Evolutionary conservation across 2,329 filamentous ascomycete genomes (phyloP).

Genomic region (Malbranchea zuffiana): DNA sequence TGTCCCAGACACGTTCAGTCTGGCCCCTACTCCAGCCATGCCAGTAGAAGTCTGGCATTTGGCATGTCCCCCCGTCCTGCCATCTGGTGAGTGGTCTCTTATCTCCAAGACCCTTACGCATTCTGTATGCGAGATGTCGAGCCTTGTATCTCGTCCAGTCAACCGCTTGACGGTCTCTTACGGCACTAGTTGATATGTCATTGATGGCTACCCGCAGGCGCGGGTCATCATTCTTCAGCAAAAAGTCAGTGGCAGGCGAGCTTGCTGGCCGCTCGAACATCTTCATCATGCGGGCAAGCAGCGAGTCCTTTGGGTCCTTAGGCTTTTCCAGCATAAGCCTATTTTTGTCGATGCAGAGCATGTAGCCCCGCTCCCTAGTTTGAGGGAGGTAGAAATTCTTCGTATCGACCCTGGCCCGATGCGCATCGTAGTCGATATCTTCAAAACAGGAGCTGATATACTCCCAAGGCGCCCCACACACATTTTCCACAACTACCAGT

Average conservation of each 20-base stretch:
- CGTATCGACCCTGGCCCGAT: slow-evolving; percentile 47
- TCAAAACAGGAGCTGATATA: slow-evolving; percentile 38
- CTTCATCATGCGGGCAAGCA: slow-evolving; percentile 39
- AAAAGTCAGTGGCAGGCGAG: slow-evolving; percentile 50
- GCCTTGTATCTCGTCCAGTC: slow-evolving; percentile 41
- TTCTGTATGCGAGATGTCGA: slow-evolving; percentile 49
- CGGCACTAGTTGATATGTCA: slow-evolving; percentile 31
- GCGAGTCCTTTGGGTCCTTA: slow-evolving; percentile 20
- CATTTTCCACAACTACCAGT: slow-evolving; percentile 63
- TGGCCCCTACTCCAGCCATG: slow-evolving; percentile 40
- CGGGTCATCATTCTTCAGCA: slow-evolving; percentile 46
- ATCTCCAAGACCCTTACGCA: slow-evolving; percentile 41
- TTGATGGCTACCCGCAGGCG: slow-evolving; percentile 43
- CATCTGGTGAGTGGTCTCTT: slow-evolving; percentile 50
- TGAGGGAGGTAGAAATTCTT: slow-evolving; percentile 67
- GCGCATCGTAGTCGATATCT: slow-evolving; percentile 46
- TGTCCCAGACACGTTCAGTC: slow-evolving; percentile 53
- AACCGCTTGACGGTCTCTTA: slow-evolving; percentile 19
- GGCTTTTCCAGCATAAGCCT: slow-evolving; percentile 17
- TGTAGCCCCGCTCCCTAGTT: slow-evolving; percentile 51
- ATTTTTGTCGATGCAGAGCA: slow-evolving; percentile 43
- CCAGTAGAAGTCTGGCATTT: slow-evolving; percentile 47
- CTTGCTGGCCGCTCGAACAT: slow-evolving; percentile 48
- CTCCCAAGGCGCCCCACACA: slow-evolving; percentile 50
- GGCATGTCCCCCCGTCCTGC: slow-evolving; percentile 43